Evolutionary conservation across 768 basidiomycete genomes (phyloP), one percentile per base, ranked within the genome.

Genomic region (Agrocybe chaxingu): DNA sequence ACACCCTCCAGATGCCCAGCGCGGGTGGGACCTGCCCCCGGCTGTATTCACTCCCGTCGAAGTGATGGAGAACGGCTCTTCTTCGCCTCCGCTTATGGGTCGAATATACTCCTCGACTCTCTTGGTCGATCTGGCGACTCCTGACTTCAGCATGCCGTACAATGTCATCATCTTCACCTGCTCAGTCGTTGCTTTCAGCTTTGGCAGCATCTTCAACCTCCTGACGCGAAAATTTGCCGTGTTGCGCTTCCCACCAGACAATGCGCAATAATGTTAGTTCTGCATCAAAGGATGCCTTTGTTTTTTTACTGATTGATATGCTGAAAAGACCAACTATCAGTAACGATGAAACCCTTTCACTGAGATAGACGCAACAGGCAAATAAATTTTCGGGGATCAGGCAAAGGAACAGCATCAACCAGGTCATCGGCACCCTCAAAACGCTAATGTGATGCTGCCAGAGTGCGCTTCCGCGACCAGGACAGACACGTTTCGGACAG

Each of bases 81-180:
- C 46, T 9, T 44, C 55, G 31, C 47, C 55, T 44, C 33, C 48
- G 38, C 51, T 52, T 48, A 58, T 53, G 24, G 52, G 51, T 32
- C 67, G 85, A 40, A 77, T 97, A 41, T 96, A 96, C 66, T 93
- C 92, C 1, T 75, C 82, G 0, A 78, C 85, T 7, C 76, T 96
- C 19, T 81, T 98, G 34, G 82, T 95, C 40, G 92, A 95, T 66
- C 79, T 97, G n/a, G 88, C 96, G n/a, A 93, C 92, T 33, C 97
- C 96, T 0, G 97, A 98, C 66, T 98, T 98, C 66, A 94, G 91
- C 67, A 98, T 98, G 97, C 97, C 97, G 1, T 98, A 98, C 73
- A 99, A 98, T 70, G 96, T 98, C 42, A 98, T 98, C 68, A 98
- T 98, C 61, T 88, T 98, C 75, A 93, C 82, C 51, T 92, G 88